Conservation (phyloP, 768 basidiomycete genomes). For the Pulveroboletus sp. region DNA sequence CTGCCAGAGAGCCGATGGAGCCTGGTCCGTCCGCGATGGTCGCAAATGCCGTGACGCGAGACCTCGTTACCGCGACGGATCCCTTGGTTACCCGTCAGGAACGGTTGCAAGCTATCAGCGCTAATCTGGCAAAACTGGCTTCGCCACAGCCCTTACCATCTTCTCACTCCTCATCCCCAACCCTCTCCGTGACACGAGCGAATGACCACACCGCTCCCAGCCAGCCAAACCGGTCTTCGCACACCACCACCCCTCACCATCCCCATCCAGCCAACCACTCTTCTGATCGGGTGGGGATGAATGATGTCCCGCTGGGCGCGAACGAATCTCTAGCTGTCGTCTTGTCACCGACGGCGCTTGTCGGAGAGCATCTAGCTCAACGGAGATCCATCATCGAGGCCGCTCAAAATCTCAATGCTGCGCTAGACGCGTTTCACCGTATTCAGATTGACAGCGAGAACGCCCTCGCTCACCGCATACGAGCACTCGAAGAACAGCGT, state of each 20-base stretch:
- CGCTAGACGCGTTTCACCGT: constrained; percentile 5
- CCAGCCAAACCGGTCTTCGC: background rate
- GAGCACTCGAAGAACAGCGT: constrained; percentile 17
- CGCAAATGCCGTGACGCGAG: background rate
- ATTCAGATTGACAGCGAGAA: constrained; percentile 17
- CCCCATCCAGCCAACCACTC: constrained; percentile 10
- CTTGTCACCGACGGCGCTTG: constrained; percentile 1
- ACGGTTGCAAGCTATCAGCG: constrained; percentile 14
- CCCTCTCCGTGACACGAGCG: background rate
- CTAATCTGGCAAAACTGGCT: constrained; percentile 10
- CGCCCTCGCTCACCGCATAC: constrained; percentile 8
- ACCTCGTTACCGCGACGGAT: background rate
- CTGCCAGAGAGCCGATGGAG: background rate
- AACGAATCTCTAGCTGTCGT: background rate
- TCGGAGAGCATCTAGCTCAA: constrained; percentile 11
- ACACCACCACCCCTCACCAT: constrained; percentile 1
- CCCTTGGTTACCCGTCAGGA: constrained; percentile 8
- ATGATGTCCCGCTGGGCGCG: background rate
- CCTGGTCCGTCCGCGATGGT: background rate
- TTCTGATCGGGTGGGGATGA: background rate
- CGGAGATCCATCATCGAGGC: constrained; percentile 9
- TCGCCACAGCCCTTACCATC: background rate
- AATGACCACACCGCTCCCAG: background rate
- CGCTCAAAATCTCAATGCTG: constrained; percentile 8
- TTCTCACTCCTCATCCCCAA: constrained; percentile 12